Evolutionary conservation across 805 yeast species (phyloP), one percentile per base, ranked within the genome.

Genomic region (Priceomyces medius): DNA sequence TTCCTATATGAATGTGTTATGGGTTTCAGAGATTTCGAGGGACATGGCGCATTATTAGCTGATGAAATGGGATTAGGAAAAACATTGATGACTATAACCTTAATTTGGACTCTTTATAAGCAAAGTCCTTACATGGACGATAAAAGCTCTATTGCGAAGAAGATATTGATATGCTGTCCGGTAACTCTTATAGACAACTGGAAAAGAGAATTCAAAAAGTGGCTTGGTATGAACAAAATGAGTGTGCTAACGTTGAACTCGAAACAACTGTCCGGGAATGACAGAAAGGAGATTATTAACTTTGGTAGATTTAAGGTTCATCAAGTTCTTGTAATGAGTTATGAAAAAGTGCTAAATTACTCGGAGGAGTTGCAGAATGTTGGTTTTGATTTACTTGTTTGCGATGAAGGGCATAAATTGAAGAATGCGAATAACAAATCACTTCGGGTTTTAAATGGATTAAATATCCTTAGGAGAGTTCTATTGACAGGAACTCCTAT

Each of bases 341-440:
- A 93, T 59, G 99, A 93, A 56, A 86, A 86, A 54, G 68, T 90
- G 27, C 59, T 80, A 12, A 72, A 74, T 12, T 70, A 81, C 52
- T 62, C 73, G 17, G 66, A 70, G 5, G 83, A 84, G 44, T 54
- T 85, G 6, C 51, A 67, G 1, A 58, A 66, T 2, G 71, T 71
- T 2, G 60, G 61, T 1, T 66, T 79, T 46, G 98, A 89, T 57
- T 50, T 93, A 13, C 64, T 93, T 14, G 77, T 93, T 1, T 93
- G 97, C 60, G 99, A 93, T 61, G 99, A 93, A 57, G 99, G 98
- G 2, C 99, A 93, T 59, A 71, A 96, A 37, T 71, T 93, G 49
- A 93, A 91, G 53, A 86, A 80, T 50, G 71, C 79, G 4, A 67
- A 80, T 7, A 88, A 86, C 44, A 89, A 88, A 59, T 80, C 85